These are phyloP conservation scores for Dacryopinax primogenitus DNA, from an alignment of 768 basidiomycete genomes.

Conservation along the genomic window DNA sequence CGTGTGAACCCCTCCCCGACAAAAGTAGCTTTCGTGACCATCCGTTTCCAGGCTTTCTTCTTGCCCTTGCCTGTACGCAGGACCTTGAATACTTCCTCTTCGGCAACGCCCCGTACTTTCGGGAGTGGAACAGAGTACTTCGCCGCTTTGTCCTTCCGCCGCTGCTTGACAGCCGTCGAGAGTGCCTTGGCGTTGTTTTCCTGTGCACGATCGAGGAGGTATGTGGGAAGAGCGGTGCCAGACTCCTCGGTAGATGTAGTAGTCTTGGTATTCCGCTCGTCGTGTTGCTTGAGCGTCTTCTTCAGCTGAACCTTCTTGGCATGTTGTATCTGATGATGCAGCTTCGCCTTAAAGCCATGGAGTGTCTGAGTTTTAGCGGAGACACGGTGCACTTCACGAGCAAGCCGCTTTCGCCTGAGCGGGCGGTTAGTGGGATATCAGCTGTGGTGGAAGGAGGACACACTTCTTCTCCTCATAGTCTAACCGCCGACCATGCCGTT, in stretches of 20 bases:
- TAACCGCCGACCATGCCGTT: conserved; percentile 87
- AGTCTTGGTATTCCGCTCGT: conserved; percentile 96
- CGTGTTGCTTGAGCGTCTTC: conserved; percentile 99
- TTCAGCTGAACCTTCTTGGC: conserved; percentile 97
- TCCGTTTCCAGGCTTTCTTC: conserved; percentile 94
- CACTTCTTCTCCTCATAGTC: conserved; percentile 94
- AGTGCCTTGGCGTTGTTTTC: conserved; percentile 96
- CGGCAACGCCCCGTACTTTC: conserved; percentile 93
- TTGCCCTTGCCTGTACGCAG: conserved; percentile 95
- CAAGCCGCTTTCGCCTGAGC: conserved; percentile 65
- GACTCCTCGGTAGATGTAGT: conserved; percentile 57
- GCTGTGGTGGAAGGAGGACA: conserved; percentile 24
- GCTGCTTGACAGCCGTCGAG: conserved; percentile 92
- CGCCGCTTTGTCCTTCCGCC: conserved; percentile 96
- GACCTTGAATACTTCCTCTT: conserved; percentile 99
- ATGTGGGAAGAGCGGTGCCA: conserved; percentile 87
- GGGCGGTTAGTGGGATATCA: conserved; percentile 1
- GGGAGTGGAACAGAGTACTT: conserved; percentile 95
- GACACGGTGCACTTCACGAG: conserved; percentile 58
- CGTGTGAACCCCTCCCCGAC: conserved; percentile 96
- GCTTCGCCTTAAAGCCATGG: conserved; percentile 93
- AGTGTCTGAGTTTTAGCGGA: conserved; percentile 84
- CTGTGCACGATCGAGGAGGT: conserved; percentile 92
- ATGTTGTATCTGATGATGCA: conserved; percentile 93
- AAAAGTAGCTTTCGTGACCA: conserved; percentile 99